These are phyloP conservation scores for Mycosphaerella sp. DNA, from an alignment of 2,329 filamentous ascomycete species.

Conservation along the genomic window DNA sequence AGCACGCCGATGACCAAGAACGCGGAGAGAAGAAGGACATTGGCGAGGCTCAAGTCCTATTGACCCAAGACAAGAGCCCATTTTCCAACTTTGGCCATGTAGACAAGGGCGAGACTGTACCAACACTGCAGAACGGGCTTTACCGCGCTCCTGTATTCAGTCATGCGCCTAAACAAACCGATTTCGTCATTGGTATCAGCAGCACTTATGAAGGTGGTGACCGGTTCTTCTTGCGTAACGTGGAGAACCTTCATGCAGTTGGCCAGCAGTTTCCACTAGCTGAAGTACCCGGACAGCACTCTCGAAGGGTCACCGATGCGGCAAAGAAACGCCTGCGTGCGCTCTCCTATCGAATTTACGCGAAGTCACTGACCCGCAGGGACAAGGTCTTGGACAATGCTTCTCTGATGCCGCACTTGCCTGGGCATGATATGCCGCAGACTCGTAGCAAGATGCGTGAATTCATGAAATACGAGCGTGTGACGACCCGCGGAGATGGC, in stretches of 20 bases:
- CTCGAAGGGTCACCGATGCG: constrained; percentile 91
- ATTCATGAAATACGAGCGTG: constrained; percentile 85
- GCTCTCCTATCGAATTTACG: constrained; percentile 83
- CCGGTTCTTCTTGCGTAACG: constrained; percentile 75
- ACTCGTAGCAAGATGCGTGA: constrained; percentile 97
- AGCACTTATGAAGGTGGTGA: constrained; percentile 73
- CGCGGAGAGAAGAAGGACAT: constrained; percentile 69
- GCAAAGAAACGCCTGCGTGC: constrained; percentile 95
- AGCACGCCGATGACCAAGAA: constrained; percentile 68
- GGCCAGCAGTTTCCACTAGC: constrained; percentile 89
- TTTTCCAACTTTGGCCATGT: constrained; percentile 95
- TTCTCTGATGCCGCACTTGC: constrained; percentile 63
- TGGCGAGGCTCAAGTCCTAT: constrained; percentile 78
- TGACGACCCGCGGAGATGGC: constrained; percentile 60
- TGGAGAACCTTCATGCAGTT: constrained; percentile 85
- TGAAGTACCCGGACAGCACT: constrained; percentile 89
- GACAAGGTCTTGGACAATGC: constrained; percentile 69
- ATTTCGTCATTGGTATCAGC: constrained; percentile 81
- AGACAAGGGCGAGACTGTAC: constrained; percentile 80
- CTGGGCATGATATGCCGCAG: constrained; percentile 88
- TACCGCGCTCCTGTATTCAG: constrained; percentile 91
- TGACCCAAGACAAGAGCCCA: constrained; percentile 91
- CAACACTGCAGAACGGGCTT: constrained; percentile 91
- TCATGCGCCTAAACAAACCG: constrained; percentile 68
- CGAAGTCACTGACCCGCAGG: constrained; percentile 66